Base-by-base conservation (phyloP, 2,329 filamentous ascomycete species). In the Nothopassalora personata region DNA sequence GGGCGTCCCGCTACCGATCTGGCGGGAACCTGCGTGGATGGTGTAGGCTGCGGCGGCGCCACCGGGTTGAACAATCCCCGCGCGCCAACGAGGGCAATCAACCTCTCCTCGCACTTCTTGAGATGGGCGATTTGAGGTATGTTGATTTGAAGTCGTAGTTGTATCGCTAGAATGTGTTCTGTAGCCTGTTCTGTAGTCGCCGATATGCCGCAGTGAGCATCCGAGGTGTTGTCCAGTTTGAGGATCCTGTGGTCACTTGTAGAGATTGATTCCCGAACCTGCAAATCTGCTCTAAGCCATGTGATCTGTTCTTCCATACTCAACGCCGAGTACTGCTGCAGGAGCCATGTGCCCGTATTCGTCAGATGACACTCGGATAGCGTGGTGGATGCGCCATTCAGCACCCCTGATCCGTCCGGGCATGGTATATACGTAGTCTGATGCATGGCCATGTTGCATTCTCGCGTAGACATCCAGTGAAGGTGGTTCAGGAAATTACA, bases 231-330 rank as follows among this genome's bases (percentile, higher is more conserved):
- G 36, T 39, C 36, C 13, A 39, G 36, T n/a, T 39, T 5, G 2
- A n/a, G 36, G 5, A 39, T 39, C 15, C 15, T 9, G 10, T 39
- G 36, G 36, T 39, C 36, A 9, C 15, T 39, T 13, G 36, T 39
- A 39, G 10, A n/a, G 10, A 39, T 39, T 39, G 10, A 39, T 15
- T 39, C 36, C 36, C 54, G 15, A 4, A 57, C 28, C 10, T 51
- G 19, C 8, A 50, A 23, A 52, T 57, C 54, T 28, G 39, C 47
- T 51, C 33, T 51, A 11, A 57, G 47, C 46, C 54, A 57, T 23
- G 48, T 28, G 7, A 57, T 11, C 28, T 52, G 54, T 30, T 57
- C 54, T 9, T 52, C 54, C 23, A 31, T 19, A 19, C 54, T 28
- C 19, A 57, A 15, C 4, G 13, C 18, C 15, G n/a, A 9, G 19